A percentile compares a stretch with the other conserved stretches of the same genome.
Evolutionary conservation across 176 grass and related monocot genomes (phyloP).

Genomic region (Thalia dealbata): DNA sequence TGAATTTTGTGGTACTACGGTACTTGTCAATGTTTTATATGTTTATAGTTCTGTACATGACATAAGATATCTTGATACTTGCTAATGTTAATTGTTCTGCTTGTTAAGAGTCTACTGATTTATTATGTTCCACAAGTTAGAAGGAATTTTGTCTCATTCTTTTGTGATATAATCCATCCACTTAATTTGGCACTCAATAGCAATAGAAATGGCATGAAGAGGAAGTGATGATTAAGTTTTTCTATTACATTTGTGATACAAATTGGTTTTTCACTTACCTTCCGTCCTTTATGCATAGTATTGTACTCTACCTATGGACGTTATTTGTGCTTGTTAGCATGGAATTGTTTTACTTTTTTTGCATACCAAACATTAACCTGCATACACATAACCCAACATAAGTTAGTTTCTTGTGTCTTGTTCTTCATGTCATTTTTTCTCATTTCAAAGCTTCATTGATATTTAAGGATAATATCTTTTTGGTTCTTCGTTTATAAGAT

Average conservation of each 20-base stretch:
- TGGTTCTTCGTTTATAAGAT: conserved; percentile 19
- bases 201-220: not conserved
- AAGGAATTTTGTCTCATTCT: not conserved
- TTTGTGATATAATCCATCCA: not conserved
- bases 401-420: not conserved
- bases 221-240: not conserved
- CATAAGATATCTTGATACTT: not conserved
- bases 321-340: not conserved
- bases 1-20: not conserved
- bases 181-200: not conserved
- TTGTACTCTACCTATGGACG: not conserved
- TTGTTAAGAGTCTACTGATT: not conserved
- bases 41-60: not conserved
- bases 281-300: not conserved
- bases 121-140: not conserved
- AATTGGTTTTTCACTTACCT: not conserved
- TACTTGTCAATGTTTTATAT: not conserved
- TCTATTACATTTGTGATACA: too few relatives aligned
- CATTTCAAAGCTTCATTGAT: not conserved
- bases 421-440: not conserved
- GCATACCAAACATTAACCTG: not conserved
- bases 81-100: not conserved
- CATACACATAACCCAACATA: not conserved
- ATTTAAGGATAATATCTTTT: not conserved
- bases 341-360: not conserved